These are phyloP conservation scores for Aechmea fasciata DNA, from an alignment of 176 grass and related monocot genomes.

Conservation along the genomic window DNA sequence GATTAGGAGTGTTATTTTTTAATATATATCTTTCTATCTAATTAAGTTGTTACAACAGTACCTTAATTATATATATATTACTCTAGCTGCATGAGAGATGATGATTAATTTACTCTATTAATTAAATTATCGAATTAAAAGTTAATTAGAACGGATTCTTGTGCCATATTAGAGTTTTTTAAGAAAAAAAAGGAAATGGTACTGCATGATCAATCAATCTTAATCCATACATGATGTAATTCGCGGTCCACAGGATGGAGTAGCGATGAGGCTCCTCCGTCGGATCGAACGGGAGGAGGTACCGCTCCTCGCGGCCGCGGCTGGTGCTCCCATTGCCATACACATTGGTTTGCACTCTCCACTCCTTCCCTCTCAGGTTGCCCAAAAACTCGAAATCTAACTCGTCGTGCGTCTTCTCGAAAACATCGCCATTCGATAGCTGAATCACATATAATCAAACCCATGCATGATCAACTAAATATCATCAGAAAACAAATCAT, in stretches of 20 bases:
- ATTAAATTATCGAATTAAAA: too few species aligned
- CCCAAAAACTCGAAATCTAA: slow-evolving; percentile 86
- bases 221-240: slow-evolving; percentile 33
- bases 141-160: too few species aligned
- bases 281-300: slow-evolving; percentile 74
- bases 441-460: slow-evolving; percentile 17
- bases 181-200: too few species aligned
- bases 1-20: too few species aligned
- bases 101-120: too few species aligned
- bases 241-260: slow-evolving; percentile 77
- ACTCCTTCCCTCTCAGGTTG: slow-evolving; percentile 48
- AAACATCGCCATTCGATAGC: slow-evolving; percentile 67
- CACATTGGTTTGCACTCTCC: slow-evolving; percentile 76
- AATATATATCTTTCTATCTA: too few species aligned
- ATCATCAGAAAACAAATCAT: neutral
- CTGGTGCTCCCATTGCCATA: slow-evolving; percentile 79
- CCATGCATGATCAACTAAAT: too few species aligned
- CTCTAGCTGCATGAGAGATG: too few species aligned
- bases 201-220: too few species aligned
- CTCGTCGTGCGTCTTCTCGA: slow-evolving; percentile 60
- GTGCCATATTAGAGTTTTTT: too few species aligned
- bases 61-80: too few species aligned
- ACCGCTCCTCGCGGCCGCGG: slow-evolving; percentile 73
- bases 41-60: too few species aligned
- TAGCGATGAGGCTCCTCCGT: slow-evolving; percentile 47